Conservation (phyloP, 75 land plant genomes). For the Picea glauca region DNA sequence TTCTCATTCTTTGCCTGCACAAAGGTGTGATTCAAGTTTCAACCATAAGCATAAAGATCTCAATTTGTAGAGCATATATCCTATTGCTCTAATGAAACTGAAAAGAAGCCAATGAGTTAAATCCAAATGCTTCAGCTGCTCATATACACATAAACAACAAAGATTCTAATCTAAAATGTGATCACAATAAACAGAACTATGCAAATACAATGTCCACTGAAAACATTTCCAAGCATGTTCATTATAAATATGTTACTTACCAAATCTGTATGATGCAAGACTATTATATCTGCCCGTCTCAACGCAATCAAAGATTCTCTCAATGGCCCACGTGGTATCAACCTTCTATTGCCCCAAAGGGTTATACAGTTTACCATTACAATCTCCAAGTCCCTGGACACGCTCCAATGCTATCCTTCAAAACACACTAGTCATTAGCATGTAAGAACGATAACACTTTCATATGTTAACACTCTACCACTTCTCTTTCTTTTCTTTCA, state of each 20-base stretch:
- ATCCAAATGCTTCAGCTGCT: too few species aligned
- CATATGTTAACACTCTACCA: background rate
- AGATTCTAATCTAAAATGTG: background rate
- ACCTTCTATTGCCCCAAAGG: slow-evolving; percentile 70
- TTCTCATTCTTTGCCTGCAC: too few species aligned
- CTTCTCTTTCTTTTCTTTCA: background rate
- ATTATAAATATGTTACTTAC: slow-evolving; percentile 25
- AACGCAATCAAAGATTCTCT: slow-evolving; percentile 73
- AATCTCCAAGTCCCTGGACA: slow-evolving; percentile 77
- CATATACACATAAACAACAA: too few species aligned
- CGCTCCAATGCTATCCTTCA: slow-evolving; percentile 65
- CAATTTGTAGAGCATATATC: background rate
- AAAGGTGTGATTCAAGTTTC: too few species aligned
- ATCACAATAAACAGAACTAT: background rate
- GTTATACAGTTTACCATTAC: slow-evolving; percentile 85
- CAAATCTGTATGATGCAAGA: slow-evolving; percentile 87
- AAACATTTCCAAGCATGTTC: background rate
- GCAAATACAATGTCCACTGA: background rate
- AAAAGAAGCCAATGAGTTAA: too few species aligned
- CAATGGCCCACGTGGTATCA: slow-evolving; percentile 89
- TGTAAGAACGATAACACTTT: background rate
- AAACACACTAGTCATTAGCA: background rate
- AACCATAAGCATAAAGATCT: too few species aligned
- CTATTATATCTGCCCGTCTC: slow-evolving; percentile 66
- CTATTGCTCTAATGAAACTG: background rate